Evolutionary conservation across 176 grass and related monocot genomes (phyloP), one percentile per base, ranked within the genome.

Genomic region (Eragrostis nindensis): DNA sequence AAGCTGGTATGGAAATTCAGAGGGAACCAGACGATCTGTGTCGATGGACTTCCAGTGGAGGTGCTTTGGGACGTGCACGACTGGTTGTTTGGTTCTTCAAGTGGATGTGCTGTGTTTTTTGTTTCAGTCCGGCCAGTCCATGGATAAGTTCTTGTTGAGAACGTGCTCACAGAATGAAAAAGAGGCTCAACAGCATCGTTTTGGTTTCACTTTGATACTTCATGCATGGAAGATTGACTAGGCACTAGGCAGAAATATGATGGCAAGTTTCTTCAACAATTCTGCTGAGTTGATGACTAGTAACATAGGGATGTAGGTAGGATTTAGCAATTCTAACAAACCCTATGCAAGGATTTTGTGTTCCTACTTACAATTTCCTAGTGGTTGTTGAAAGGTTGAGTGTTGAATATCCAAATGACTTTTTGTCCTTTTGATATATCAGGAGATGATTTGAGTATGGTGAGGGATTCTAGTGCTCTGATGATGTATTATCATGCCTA

Each of bases 1-100:
- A 61, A 49, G 59, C 80, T 92, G 22, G n/a, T 46, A 19, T 92
- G 90, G 90, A 92, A 88, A 40, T 92, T 92, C 83, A 85, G 90
- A 81, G 90, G 90, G 53, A 92, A 88, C 49, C 86, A 92, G 74
- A 83, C 74, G 2, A 50, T 88, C 25, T 74, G 70, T 68, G 86
- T 92, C 15, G 79, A 92, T 48, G 86, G 90, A 14, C 44, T 88
- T 11, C 86, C 90, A 7, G 90, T 92, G 12, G 90, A 88, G 68
- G 86, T 92, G 27, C 79, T 88, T 9, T 92, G 86, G 90, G 86
- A 92, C 65, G 82, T 92, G 16, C 86, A 89, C 6, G 77, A 71
- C 49, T 92, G 86, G 86, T 70, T 92, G 36, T 92, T 89, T 53
- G 65, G 83, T 76, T 52, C 83, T 11, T 55, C 75, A 1, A 80